Evolutionary conservation across 2,329 filamentous ascomycete species (phyloP).

Genomic region (Exophiala sideris): DNA sequence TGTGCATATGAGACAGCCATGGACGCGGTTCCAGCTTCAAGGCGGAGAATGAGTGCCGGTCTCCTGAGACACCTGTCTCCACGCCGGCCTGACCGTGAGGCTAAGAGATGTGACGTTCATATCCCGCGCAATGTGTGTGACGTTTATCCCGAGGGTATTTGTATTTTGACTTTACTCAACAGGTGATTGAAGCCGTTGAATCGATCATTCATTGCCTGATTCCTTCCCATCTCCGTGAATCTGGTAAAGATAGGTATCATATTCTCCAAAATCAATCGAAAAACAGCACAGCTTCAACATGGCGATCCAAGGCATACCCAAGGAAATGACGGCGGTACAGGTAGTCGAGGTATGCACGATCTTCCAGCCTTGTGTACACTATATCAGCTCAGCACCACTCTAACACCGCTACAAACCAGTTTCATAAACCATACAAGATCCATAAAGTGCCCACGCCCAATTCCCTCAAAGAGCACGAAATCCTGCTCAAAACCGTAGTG

Average conservation of each 20-base stretch:
- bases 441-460: constrained; percentile 49
- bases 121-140: no score
- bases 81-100: no score
- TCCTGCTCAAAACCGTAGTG: constrained; percentile 60
- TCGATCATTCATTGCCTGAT: neutral
- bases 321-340: constrained; percentile 27
- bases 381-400: neutral
- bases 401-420: constrained; percentile 13
- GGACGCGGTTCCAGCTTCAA: no score
- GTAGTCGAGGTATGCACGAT: constrained; percentile 20
- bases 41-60: no score
- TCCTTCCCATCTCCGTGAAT: neutral
- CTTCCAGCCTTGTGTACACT: neutral
- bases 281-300: constrained; percentile 1
- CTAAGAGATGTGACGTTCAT: no score
- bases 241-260: no score
- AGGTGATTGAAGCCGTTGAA: no score
- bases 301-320: constrained; percentile 23
- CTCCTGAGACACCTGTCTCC: no score
- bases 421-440: constrained; percentile 55
- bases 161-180: no score
- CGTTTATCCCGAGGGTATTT: no score
- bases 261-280: neutral
- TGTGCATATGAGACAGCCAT: no score
- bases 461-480: constrained; percentile 48